A percentile compares a stretch with the other conserved stretches of the same genome.
Conservation (phyloP, 2,329 filamentous ascomycete species). For the Cadophora sp. region DNA sequence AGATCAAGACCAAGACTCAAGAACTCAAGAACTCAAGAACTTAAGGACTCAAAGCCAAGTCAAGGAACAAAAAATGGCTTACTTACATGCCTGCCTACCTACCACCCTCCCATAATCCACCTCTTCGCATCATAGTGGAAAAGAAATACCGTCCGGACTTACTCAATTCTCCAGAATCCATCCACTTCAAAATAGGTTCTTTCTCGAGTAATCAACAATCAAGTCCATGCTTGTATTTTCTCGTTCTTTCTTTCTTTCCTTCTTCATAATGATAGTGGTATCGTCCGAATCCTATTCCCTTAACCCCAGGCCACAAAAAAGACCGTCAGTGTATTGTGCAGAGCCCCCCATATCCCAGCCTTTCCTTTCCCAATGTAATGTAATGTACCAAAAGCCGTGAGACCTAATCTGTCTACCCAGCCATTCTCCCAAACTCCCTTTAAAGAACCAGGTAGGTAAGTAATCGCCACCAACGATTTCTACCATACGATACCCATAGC, state of each 20-base stretch:
- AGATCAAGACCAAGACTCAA: no score
- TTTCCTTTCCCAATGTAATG: slow-evolving; percentile 2
- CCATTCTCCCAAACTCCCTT: slow-evolving; percentile 10
- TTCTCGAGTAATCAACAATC: background rate
- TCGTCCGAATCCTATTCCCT: slow-evolving; percentile 8
- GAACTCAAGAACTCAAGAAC: no score
- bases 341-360: slow-evolving; percentile 15
- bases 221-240: slow-evolving; percentile 17
- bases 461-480: background rate
- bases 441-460: background rate
- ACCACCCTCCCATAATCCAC: no score
- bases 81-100: no score
- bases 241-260: background rate
- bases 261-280: slow-evolving; percentile 16
- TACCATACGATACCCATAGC: background rate
- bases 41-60: no score
- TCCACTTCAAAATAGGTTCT: no score
- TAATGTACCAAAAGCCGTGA: slow-evolving; percentile 27
- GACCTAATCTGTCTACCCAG: slow-evolving; percentile 18
- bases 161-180: no score
- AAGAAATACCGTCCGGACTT: no score
- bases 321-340: slow-evolving; percentile 17
- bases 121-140: no score
- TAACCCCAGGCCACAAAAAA: slow-evolving; percentile 16
- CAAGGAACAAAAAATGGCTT: no score